Base-by-base conservation (phyloP, 108 stramenopile species). In the Pseudonitzschia multistriata region DNA sequence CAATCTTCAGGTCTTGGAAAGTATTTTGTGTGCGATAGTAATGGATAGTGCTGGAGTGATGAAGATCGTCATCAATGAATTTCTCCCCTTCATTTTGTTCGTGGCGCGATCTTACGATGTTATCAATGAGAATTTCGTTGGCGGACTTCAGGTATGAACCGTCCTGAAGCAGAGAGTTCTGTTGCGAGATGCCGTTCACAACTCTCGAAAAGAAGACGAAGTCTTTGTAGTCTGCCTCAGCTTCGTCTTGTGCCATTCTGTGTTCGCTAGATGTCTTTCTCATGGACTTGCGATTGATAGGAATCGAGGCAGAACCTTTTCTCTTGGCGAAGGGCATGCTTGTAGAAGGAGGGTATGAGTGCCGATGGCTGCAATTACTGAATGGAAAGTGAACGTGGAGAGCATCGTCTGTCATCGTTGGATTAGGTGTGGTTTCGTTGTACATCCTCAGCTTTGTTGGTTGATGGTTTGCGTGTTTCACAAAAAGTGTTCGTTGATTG, bases 171-270 rank as follows among this genome's bases (percentile, higher is more conserved):
- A 67, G 42, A 28, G 28, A 28, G 36, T 76, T 39, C 31, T 75
- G 71, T 40, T 65, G 57, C 4, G 50, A 42, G 25, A 85, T 82
- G 0, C 85, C 81, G 11, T 77, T 15, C 14, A 85, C 85, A 31
- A 85, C 72, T 30, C 85, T 72, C 13, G 70, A 66, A 56, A 62
- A 85, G 53, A 85, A 77, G 1, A 72, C 17, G 50, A 67, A 73
- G 50, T 85, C 85, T 15, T 70, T 71, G 27, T 68, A 63, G 13
- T 85, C 85, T 13, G 85, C 85, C 27, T 71, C 65, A 10, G 61
- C 78, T 61, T 76, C 78, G 15, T 82, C 85, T 74, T 81, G 77
- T 33, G 42, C 65, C 64, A 85, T 34, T 31, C 72, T 70, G 10
- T 71, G 36, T 45, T 85, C 80, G 0, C 78, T 79, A 0, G 70